phyloP scores from a whole-genome alignment of 1,139 yeast genomes.

The Geotrichum klebahnii region DNA sequence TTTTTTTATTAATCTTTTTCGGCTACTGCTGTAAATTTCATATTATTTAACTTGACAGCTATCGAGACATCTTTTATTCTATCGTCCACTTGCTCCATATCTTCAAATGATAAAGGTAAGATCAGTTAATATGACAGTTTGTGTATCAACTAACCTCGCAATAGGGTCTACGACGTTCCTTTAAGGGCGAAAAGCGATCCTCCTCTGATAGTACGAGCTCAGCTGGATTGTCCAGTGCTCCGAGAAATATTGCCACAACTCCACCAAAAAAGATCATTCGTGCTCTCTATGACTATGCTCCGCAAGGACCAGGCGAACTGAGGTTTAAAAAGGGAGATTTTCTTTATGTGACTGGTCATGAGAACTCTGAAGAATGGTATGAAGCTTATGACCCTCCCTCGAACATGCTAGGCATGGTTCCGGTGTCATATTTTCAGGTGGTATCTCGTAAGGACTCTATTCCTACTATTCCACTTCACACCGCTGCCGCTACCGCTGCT shows the following conservation, averaged over 20 bases:
- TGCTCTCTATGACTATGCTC: conserved; percentile 71
- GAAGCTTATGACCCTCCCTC: conserved; percentile 90
- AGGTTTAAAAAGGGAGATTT: conserved; percentile 79
- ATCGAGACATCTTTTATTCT: neutral
- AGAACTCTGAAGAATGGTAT: conserved; percentile 67
- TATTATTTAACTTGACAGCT: neutral
- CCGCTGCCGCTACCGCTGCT: conserved; percentile 19
- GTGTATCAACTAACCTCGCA: neutral
- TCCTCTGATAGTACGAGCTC: conserved; percentile 25
- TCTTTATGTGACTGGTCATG: conserved; percentile 69
- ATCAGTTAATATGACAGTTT: neutral
- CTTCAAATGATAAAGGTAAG: conserved; percentile 6
- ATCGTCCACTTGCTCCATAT: too few species aligned
- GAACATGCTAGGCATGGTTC: conserved; percentile 78
- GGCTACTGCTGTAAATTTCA: neutral
- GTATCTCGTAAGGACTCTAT: conserved; percentile 54
- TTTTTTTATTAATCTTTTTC: too few species aligned
- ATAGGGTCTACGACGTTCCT: conserved; percentile 25
- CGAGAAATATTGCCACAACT: conserved; percentile 32
- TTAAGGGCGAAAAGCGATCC: conserved; percentile 37
- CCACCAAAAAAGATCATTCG: conserved; percentile 79
- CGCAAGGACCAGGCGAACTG: conserved; percentile 81
- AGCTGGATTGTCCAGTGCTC: neutral
- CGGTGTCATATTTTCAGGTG: conserved; percentile 75
- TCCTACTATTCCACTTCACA: conserved; percentile 41